Evolutionary conservation across 371 early-diverging fungal species (phyloP), one percentile per base, ranked within the genome.

Genomic region (Mortierella polycephala): DNA sequence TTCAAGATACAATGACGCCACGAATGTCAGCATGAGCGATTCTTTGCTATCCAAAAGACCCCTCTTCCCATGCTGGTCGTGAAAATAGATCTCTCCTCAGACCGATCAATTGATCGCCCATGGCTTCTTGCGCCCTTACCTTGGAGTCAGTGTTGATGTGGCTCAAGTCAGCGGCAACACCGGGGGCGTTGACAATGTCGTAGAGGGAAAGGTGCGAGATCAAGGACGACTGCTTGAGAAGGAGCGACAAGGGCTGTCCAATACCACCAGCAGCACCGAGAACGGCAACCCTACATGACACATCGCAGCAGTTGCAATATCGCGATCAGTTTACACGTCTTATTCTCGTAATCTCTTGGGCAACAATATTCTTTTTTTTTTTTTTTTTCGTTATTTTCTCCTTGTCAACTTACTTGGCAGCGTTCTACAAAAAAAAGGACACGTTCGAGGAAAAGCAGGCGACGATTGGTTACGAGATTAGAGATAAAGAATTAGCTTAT

Each of bases 161-260:
- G 83, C 93, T 89, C 74, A 99, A 87, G 82, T 99, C 99, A 73
- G 98, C 98, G 61, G 98, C 98, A 71, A 98, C 96, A 80, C 98
- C 99, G 53, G 96, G 96, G 71, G 96, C 93, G 93, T 96, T 96
- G 86, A 92, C 94, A 72, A 99, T 93, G 84, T 99, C 99, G 84
- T 95, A 99, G 59, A 99, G 91, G 40, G 95, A 87, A 53, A 99
- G 91, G 75, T 95, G 89, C 56, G 94, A 88, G 56, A 99, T 93
- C 71, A 90, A 89, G 16, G 89, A 83, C 82, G 90, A 91, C 73
- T 90, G 88, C 91, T 95, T 95, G 79, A 96, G 88, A 65, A 96
- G 88, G 66, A 96, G 88, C 51, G 95, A 95, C 75, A 96, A 88
- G 55, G 96, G 95, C 84, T 96, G 95, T 69, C 96, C 96, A 71